Conservation (phyloP, 2,329 filamentous ascomycete species). For the Acephala macrosclerotiorum region DNA sequence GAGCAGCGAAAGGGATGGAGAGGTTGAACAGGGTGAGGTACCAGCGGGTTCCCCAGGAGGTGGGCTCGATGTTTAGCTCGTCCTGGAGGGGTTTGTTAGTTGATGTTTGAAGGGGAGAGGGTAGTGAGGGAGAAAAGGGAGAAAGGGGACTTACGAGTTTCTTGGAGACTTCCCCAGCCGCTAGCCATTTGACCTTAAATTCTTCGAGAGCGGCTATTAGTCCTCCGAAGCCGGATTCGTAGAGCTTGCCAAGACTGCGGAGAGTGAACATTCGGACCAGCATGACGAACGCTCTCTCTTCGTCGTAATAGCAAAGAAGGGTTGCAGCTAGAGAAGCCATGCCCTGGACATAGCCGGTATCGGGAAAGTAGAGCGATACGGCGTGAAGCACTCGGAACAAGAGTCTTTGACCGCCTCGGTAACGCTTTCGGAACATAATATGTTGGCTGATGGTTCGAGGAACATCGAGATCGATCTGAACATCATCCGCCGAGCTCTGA, state of each 20-base stretch:
- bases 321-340: slow-evolving; percentile 96
- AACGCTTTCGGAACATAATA: slow-evolving; percentile 95
- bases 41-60: slow-evolving; percentile 96
- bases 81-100: slow-evolving; percentile 55
- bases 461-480: slow-evolving; percentile 97
- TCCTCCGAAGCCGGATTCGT: slow-evolving; percentile 83
- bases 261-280: slow-evolving; percentile 92
- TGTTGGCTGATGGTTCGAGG: slow-evolving; percentile 93
- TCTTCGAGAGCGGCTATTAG: slow-evolving; percentile 86
- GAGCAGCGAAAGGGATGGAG: slow-evolving; percentile 91
- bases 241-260: slow-evolving; percentile 84
- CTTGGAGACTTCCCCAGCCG: slow-evolving; percentile 76
- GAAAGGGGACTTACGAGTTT: slow-evolving; percentile 78
- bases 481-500: slow-evolving; percentile 83
- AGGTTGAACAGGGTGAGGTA: slow-evolving; percentile 98
- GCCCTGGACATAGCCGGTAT: slow-evolving; percentile 94
- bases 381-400: slow-evolving; percentile 93
- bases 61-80: slow-evolving; percentile 82
- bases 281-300: slow-evolving; percentile 95
- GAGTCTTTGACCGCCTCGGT: slow-evolving; percentile 89
- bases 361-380: slow-evolving; percentile 88
- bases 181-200: slow-evolving; percentile 86
- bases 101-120: background rate
- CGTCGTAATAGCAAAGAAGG: slow-evolving; percentile 94
- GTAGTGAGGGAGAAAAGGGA: background rate